phyloP scores from a whole-genome alignment of 129 eudicot species.

The Flaveria trinervia region DNA sequence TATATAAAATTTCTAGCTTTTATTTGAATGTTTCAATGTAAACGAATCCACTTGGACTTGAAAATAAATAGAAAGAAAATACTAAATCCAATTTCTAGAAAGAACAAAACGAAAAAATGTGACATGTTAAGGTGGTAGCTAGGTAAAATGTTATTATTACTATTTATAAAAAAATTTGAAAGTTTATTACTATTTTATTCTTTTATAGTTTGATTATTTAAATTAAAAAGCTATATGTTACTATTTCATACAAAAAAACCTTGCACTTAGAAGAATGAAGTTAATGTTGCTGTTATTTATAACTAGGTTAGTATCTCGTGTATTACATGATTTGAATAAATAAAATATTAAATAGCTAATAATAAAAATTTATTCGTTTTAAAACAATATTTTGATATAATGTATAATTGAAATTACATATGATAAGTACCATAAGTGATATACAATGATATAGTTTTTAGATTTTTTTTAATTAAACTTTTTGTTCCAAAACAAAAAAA shows the following conservation, averaged over 20 bases:
- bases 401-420: no score
- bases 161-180: background rate
- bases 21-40: conserved; percentile 1
- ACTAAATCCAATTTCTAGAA: background rate
- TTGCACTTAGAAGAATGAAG: no score
- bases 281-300: no score
- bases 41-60: background rate
- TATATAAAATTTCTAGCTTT: background rate
- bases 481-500: no score
- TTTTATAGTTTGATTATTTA: background rate
- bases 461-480: no score
- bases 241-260: background rate
- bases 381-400: no score
- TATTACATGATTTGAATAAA: no score
- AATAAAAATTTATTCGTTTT: no score
- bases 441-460: no score
- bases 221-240: background rate
- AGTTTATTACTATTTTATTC: background rate
- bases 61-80: background rate
- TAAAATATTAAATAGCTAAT: no score
- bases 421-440: no score
- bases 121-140: background rate
- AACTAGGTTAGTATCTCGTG: no score
- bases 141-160: background rate
- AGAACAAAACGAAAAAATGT: background rate